Conservation (phyloP, 2,329 filamentous ascomycete species). For the Corinectria fuckeliana region DNA sequence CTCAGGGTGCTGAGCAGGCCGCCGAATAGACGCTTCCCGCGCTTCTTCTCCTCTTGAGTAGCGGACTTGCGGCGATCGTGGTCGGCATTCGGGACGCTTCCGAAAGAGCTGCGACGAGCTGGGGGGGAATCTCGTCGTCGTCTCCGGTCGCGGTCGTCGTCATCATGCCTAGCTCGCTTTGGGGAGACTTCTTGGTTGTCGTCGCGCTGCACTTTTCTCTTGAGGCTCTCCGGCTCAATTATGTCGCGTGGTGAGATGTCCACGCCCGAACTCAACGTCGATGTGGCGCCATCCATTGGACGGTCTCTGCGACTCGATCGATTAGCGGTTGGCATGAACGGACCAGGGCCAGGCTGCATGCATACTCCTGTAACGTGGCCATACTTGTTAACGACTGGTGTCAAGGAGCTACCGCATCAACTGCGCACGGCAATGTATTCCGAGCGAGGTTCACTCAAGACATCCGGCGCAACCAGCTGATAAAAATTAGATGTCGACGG, state of each 20-base stretch:
- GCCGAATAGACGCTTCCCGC: conserved; percentile 86
- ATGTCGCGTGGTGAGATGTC: conserved; percentile 2
- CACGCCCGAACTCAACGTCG: conserved; percentile 10
- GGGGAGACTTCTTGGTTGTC: conserved; percentile 27
- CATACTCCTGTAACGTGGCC: conserved; percentile 33
- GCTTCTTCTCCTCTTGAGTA: conserved; percentile 77
- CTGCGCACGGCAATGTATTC: neutral
- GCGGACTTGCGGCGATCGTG: conserved; percentile 36
- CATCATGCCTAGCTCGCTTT: conserved; percentile 38
- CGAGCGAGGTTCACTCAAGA: neutral
- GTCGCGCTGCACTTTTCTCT: conserved; percentile 41
- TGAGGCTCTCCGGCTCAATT: conserved; percentile 27
- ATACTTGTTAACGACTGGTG: conserved; percentile 12
- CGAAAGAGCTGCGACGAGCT: conserved; percentile 18
- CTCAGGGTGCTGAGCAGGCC: conserved; percentile 79
- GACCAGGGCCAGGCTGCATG: neutral
- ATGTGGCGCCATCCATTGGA: conserved; percentile 20
- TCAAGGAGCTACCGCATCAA: conserved; percentile 3
- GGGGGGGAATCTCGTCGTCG: conserved; percentile 24
- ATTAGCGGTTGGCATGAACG: conserved; percentile 24
- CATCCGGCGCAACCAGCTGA: neutral
- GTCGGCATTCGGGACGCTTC: conserved; percentile 8
- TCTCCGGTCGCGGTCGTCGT: conserved; percentile 23
- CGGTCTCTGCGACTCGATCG: conserved; percentile 25
- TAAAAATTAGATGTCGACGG: neutral